These are phyloP conservation scores for Pichia kluyveri DNA, from an alignment of 805 yeast species.

Conservation along the genomic window DNA sequence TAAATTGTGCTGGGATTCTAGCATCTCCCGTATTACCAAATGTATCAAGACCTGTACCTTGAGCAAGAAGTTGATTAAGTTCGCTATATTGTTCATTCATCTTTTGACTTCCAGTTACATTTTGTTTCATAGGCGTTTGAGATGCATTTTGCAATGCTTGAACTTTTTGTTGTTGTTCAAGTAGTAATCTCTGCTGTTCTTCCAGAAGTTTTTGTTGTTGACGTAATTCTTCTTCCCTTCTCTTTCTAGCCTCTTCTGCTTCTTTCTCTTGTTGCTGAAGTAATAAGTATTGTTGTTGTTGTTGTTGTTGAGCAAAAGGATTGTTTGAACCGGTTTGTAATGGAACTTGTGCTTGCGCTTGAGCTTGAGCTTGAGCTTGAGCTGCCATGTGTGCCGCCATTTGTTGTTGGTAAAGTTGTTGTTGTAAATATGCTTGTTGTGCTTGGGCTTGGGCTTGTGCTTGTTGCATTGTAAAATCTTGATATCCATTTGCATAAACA, in stretches of 20 bases:
- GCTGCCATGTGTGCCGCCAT: conserved; percentile 11
- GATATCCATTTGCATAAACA: conserved; percentile 39
- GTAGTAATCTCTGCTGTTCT: conserved; percentile 6
- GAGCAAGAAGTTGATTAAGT: conserved; percentile 67
- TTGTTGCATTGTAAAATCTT: conserved; percentile 17
- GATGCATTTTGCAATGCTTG: conserved; percentile 20
- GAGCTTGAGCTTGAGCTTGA: conserved; percentile 29
- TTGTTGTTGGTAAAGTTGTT: conserved; percentile 17
- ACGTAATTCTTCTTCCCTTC: conserved; percentile 37
- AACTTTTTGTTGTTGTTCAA: conserved; percentile 7
- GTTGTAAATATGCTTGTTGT: conserved; percentile 15
- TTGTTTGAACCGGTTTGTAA: conserved; percentile 31
- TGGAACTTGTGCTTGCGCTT: conserved; percentile 29
- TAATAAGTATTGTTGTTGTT: background rate
- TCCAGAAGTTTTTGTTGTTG: conserved; percentile 7
- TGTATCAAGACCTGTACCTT: conserved; percentile 89
- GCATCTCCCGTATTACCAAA: conserved; percentile 81
- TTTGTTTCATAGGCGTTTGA: conserved; percentile 30
- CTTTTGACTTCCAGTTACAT: conserved; percentile 44
- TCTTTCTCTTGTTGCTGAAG: conserved; percentile 5
- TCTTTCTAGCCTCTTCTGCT: conserved; percentile 35
- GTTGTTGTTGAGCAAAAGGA: conserved; percentile 23
- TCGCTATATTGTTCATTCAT: conserved; percentile 57
- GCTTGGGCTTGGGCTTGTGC: conserved; percentile 16
- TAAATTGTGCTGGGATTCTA: conserved; percentile 89